A percentile compares a stretch with the other conserved stretches of the same genome.
These are phyloP conservation scores for Talaromyces pinophilus DNA, from an alignment of 2,329 filamentous ascomycete genomes.

Conservation along the genomic window DNA sequence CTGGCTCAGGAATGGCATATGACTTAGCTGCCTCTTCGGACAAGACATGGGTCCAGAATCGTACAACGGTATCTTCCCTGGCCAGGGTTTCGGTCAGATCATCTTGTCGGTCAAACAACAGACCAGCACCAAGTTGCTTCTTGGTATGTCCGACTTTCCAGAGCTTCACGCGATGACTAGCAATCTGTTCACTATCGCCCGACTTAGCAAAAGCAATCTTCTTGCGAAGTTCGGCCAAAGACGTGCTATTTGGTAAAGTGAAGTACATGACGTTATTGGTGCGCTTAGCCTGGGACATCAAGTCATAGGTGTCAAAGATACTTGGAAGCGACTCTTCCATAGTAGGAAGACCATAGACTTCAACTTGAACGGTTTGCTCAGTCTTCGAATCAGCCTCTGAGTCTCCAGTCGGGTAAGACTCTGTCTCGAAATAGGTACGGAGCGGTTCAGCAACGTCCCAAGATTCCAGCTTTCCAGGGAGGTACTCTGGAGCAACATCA, in stretches of 20 bases:
- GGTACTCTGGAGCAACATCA: slow-evolving; percentile 46
- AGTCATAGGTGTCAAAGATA: slow-evolving; percentile 47
- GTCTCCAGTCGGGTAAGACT: slow-evolving; percentile 25
- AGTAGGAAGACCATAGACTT: slow-evolving; percentile 42
- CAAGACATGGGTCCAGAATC: slow-evolving; percentile 44
- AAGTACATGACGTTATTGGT: slow-evolving; percentile 39
- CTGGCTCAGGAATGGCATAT: slow-evolving; percentile 42
- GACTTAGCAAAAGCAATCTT: slow-evolving; percentile 39
- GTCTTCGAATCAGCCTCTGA: slow-evolving; percentile 23
- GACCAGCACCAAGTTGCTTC: slow-evolving; percentile 36
- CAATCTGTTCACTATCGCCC: slow-evolving; percentile 28
- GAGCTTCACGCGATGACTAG: slow-evolving; percentile 41
- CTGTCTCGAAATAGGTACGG: slow-evolving; percentile 43
- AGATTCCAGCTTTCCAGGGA: slow-evolving; percentile 47
- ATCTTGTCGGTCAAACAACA: slow-evolving; percentile 39
- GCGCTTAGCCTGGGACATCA: slow-evolving; percentile 43
- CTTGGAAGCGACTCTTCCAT: slow-evolving; percentile 37
- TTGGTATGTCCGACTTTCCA: slow-evolving; percentile 44
- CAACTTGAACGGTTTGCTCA: slow-evolving; percentile 35
- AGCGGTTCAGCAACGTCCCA: slow-evolving; percentile 50
- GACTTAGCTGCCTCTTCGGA: slow-evolving; percentile 37
- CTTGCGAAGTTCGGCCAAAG: slow-evolving; percentile 40
- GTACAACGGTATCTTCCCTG: slow-evolving; percentile 31
- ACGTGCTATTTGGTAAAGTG: slow-evolving; percentile 37
- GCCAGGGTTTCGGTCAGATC: slow-evolving; percentile 36